A percentile compares a stretch with the other conserved stretches of the same genome.
phyloP scores from a whole-genome alignment of 345 rosid genomes.

The Sonneratia alba region DNA sequence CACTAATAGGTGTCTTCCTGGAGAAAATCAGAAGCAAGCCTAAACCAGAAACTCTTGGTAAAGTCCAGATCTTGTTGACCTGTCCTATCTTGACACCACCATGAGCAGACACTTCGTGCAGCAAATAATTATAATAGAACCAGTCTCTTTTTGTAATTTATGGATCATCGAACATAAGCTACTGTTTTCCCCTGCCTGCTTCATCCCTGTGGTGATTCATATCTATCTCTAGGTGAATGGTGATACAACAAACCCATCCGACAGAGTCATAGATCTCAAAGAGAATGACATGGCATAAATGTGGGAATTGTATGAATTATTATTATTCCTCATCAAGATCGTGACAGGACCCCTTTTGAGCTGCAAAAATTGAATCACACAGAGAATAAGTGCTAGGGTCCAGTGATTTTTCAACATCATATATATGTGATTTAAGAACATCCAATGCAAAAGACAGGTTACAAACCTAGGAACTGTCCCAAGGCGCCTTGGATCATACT shows the following conservation, averaged over 20 bases:
- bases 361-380: slow-evolving; percentile 29
- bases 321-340: slow-evolving; percentile 20
- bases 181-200: background rate
- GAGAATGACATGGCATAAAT: background rate
- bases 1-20: too few species aligned
- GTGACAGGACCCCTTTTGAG: slow-evolving; percentile 78
- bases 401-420: background rate
- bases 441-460: background rate
- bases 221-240: background rate
- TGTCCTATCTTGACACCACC: background rate
- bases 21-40: background rate
- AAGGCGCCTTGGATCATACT: slow-evolving; percentile 61
- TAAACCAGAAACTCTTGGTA: background rate
- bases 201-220: background rate
- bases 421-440: background rate
- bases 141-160: background rate
- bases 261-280: background rate
- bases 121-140: background rate
- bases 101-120: background rate
- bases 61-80: background rate
- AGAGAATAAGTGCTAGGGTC: background rate
- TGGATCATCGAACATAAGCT: background rate
- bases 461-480: slow-evolving; percentile 80
- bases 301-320: background rate
- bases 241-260: background rate